Conservation (phyloP, 495 filamentous ascomycete species). For the Penicillium chermesinum region DNA sequence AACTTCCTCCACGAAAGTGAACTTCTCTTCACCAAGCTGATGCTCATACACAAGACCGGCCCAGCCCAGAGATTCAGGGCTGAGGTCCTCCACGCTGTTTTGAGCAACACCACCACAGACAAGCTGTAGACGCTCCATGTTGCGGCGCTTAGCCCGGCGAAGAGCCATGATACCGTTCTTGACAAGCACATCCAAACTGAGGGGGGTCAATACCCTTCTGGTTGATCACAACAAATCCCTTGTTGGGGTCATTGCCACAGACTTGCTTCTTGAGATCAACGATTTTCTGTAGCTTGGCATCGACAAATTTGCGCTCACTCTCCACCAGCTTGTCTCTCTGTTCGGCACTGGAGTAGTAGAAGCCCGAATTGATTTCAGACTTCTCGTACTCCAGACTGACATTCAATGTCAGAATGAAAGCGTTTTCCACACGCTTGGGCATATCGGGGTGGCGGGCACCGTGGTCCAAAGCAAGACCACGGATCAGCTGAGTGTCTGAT, state of each 20-base stretch:
- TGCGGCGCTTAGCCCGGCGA: conserved; percentile 89
- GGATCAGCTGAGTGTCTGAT: conserved; percentile 92
- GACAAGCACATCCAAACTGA: conserved; percentile 89
- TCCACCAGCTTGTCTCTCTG: conserved; percentile 97
- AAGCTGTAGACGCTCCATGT: conserved; percentile 97
- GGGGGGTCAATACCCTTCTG: conserved; percentile 98
- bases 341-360: conserved; percentile 96
- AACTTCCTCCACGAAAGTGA: conserved; percentile 96
- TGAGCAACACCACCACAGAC: conserved; percentile 86
- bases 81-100: conserved; percentile 93
- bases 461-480: conserved; percentile 89
- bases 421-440: conserved; percentile 93
- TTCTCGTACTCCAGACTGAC: conserved; percentile 99
- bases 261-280: conserved; percentile 98
- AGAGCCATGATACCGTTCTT: conserved; percentile 98
- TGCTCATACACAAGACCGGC: conserved; percentile 96
- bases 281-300: conserved; percentile 95
- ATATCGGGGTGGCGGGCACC: conserved; percentile 97
- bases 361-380: conserved; percentile 97
- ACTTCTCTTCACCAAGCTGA: conserved; percentile 97
- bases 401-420: conserved; percentile 90
- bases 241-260: conserved; percentile 89
- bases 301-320: conserved; percentile 91
- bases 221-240: conserved; percentile 96
- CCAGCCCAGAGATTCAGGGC: conserved; percentile 88